Conservation (phyloP, 2,329 filamentous ascomycete genomes). For the Hysterium pulicare region DNA sequence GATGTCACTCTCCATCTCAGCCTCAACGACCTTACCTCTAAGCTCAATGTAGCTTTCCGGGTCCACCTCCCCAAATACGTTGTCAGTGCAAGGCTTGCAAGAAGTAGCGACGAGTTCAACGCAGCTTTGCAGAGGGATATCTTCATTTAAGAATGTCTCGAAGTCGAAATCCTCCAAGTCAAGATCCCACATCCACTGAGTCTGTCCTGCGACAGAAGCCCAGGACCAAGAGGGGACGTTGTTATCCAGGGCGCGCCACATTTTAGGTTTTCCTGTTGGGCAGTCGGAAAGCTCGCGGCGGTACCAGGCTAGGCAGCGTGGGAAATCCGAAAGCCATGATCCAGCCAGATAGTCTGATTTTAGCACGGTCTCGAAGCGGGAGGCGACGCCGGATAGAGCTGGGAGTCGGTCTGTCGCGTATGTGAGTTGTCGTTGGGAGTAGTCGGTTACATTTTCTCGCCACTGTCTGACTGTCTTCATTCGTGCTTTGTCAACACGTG, state of each 20-base stretch:
- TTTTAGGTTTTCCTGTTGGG: too few species aligned
- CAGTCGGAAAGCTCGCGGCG: too few species aligned
- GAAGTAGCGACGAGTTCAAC: background rate
- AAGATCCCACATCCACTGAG: background rate
- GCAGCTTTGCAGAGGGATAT: background rate
- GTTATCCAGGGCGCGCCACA: background rate
- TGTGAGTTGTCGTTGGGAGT: conserved; percentile 2
- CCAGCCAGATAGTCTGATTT: conserved; percentile 4
- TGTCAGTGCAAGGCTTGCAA: background rate
- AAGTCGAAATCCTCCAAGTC: background rate
- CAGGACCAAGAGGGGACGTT: conserved; percentile 1
- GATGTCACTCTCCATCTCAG: background rate
- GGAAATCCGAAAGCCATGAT: conserved; percentile 1
- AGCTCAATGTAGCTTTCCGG: background rate
- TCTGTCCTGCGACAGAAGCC: background rate
- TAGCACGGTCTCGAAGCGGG: background rate
- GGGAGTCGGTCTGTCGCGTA: conserved; percentile 4
- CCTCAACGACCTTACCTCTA: background rate
- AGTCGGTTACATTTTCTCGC: conserved; percentile 4
- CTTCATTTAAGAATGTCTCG: too few species aligned
- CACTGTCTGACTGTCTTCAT: too few species aligned
- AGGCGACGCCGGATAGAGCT: conserved; percentile 5
- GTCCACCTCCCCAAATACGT: background rate
- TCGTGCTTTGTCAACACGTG: too few species aligned
- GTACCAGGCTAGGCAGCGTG: conserved; percentile 4